Conservation (phyloP, 805 yeast species). For the Yarrowia sp. region DNA sequence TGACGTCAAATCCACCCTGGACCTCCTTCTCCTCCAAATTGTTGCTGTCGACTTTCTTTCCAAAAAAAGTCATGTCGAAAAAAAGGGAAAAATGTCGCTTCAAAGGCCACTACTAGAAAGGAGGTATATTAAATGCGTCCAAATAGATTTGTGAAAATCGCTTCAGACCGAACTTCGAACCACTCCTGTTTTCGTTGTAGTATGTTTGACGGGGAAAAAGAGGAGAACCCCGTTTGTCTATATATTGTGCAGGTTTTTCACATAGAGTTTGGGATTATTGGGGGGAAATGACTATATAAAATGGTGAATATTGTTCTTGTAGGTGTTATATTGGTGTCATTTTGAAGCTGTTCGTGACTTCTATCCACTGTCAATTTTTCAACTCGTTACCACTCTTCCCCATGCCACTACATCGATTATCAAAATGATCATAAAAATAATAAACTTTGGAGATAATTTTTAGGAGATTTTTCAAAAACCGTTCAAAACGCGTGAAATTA, state of each 20-base stretch:
- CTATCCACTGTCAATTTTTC: neutral
- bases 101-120: neutral
- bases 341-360: neutral
- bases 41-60: neutral
- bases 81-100: neutral
- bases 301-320: neutral
- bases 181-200: constrained; percentile 15
- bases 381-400: too few species aligned
- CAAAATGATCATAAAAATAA: neutral
- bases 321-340: neutral
- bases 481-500: neutral
- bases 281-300: neutral
- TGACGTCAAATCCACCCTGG: neutral
- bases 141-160: neutral
- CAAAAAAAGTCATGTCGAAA: constrained; percentile 3
- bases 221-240: neutral
- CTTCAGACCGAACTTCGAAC: constrained; percentile 20
- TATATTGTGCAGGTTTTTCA: constrained; percentile 15
- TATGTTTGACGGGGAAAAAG: constrained; percentile 2
- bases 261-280: neutral
- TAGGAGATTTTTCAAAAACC: neutral
- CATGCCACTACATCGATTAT: too few species aligned
- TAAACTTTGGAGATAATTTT: neutral
- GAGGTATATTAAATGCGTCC: constrained; percentile 23
- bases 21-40: neutral